Evolutionary conservation across 2,329 filamentous ascomycete species (phyloP).

Genomic region (Xylaria sp.): DNA sequence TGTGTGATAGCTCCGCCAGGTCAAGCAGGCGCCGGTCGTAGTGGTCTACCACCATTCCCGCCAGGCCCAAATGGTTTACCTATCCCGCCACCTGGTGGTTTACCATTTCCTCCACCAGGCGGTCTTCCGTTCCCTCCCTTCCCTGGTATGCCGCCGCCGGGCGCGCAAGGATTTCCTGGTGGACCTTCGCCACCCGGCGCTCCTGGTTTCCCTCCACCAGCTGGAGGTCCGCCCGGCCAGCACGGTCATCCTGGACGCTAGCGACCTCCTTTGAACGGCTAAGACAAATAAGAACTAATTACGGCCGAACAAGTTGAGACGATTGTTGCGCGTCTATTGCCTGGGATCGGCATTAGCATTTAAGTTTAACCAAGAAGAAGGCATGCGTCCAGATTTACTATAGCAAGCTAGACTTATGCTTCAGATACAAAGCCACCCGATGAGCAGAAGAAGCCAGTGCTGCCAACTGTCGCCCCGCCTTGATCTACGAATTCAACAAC

Average conservation of each 20-base stretch:
- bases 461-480: too few relatives aligned
- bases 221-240: slow-evolving; percentile 40
- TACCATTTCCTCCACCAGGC: slow-evolving; percentile 43
- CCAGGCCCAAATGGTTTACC: slow-evolving; percentile 47
- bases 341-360: too few relatives aligned
- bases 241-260: slow-evolving; percentile 47
- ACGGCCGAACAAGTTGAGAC: background rate
- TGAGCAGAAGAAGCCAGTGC: too few relatives aligned
- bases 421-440: too few relatives aligned
- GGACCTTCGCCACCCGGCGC: slow-evolving; percentile 45
- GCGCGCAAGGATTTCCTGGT: slow-evolving; percentile 45
- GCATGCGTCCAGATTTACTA: too few relatives aligned
- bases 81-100: slow-evolving; percentile 53
- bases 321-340: background rate
- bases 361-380: too few relatives aligned
- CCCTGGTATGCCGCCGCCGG: slow-evolving; percentile 51
- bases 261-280: slow-evolving; percentile 8
- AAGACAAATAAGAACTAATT: background rate
- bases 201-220: slow-evolving; percentile 40
- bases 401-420: too few relatives aligned
- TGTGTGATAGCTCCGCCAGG: slow-evolving; percentile 54
- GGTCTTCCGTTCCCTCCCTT: slow-evolving; percentile 45
- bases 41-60: slow-evolving; percentile 50
- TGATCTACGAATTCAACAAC: background rate
- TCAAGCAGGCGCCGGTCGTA: slow-evolving; percentile 37